Conservation (phyloP, 2,329 filamentous ascomycete species). For the Domatiomyces globalis region DNA sequence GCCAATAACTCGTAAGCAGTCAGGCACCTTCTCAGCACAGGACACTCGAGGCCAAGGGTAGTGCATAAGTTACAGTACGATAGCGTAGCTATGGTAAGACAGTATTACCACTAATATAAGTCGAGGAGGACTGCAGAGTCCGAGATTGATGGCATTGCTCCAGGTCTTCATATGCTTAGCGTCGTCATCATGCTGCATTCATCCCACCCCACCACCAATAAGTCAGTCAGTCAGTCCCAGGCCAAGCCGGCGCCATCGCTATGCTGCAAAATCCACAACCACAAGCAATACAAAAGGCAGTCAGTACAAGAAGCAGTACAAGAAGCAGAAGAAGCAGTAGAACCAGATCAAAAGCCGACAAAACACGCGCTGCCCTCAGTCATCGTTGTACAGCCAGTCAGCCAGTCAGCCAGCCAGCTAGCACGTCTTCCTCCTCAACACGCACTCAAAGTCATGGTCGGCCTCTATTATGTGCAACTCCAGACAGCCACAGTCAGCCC, state of each 20-base stretch:
- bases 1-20: no score
- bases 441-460: no score
- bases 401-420: no score
- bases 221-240: not conserved
- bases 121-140: not conserved
- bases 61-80: not conserved
- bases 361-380: not conserved
- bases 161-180: not conserved
- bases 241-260: conserved; percentile 9
- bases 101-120: not conserved
- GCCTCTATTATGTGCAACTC: not conserved
- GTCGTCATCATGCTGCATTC: not conserved
- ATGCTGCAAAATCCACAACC: conserved; percentile 9
- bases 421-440: no score
- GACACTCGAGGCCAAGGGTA: not conserved
- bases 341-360: conserved; percentile 1
- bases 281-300: no score
- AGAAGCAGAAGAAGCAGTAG: not conserved
- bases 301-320: not conserved
- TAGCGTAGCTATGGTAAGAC: no score
- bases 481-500: conserved; percentile 14
- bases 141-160: conserved; percentile 1
- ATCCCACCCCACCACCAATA: not conserved
- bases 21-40: not conserved
- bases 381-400: not conserved